These are phyloP conservation scores for Coprinellus aureogranulatus DNA, from an alignment of 768 basidiomycete genomes.

Conservation along the genomic window DNA sequence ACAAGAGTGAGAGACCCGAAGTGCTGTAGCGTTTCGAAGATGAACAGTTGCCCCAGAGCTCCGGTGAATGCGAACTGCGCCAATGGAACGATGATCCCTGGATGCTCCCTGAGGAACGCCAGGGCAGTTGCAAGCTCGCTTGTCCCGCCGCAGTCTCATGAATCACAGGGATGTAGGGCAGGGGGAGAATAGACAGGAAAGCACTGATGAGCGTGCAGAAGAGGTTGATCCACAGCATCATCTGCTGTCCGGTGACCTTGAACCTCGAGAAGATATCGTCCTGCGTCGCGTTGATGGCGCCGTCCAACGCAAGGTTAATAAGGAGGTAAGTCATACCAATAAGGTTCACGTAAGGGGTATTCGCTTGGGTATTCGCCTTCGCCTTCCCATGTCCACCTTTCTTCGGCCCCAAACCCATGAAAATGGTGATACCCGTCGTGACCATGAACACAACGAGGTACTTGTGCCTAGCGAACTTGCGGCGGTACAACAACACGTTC, in stretches of 20 bases:
- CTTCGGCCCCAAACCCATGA: constrained; percentile 79
- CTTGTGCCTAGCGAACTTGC: constrained; percentile 89
- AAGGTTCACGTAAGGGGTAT: constrained; percentile 52
- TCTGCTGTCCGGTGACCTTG: constrained; percentile 83
- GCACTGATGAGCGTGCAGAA: constrained; percentile 76
- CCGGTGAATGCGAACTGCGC: constrained; percentile 86
- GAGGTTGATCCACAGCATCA: constrained; percentile 98
- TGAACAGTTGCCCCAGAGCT: constrained; percentile 94
- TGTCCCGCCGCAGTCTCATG: constrained; percentile 61
- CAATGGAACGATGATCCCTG: constrained; percentile 68
- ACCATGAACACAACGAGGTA: constrained; percentile 95
- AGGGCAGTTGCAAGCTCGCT: constrained; percentile 70
- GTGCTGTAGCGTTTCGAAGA: constrained; percentile 92
- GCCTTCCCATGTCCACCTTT: constrained; percentile 29
- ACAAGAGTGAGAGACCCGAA: constrained; percentile 88
- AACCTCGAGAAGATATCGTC: constrained; percentile 89
- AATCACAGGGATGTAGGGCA: constrained; percentile 80
- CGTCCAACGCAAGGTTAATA: constrained; percentile 88
- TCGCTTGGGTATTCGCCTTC: constrained; percentile 23
- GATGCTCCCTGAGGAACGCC: constrained; percentile 74
- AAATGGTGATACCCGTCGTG: constrained; percentile 85
- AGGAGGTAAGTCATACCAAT: constrained; percentile 76
- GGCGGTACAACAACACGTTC: constrained; percentile 93
- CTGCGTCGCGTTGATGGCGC: constrained; percentile 92
- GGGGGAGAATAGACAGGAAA: constrained; percentile 66